Evolutionary conservation across 2,329 filamentous ascomycete species (phyloP), one percentile per base, ranked within the genome.

Genomic region (Furcasterigmium furcatum): DNA sequence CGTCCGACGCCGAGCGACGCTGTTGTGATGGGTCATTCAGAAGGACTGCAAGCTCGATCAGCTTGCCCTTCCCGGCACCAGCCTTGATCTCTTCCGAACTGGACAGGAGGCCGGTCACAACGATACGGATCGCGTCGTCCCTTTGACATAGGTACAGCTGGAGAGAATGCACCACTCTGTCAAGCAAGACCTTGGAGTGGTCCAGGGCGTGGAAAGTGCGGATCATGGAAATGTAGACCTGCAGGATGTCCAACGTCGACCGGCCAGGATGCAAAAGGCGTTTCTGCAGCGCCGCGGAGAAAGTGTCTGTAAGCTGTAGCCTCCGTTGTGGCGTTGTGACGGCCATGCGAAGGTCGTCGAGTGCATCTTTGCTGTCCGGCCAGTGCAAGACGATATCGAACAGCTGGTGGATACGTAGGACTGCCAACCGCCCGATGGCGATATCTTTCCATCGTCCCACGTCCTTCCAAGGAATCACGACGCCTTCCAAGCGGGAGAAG

Each of bases 311-410:
- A 9, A 94, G 72, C 52, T 87, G 76, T 18, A 86, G 70, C 43
- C 89, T 84, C 27, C 83, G 78, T 46, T 82, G 78, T 4, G 85
- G 76, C 2, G 84, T 84, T 10, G 81, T 86, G 24, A 89, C 79
- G 38, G 85, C 82, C 44, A 84, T 78, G 49, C 85, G 77, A 51
- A 92, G 77, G 58, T 94, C 89, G 24, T 88, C 79, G 3, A 94
- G 74, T 1, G 85, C 89, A 3, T 84, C 84, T 45, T 77, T 74
- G 53, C 85, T 89, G 29, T 76, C 66, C 4, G 88, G 86, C 88
- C 88, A 94, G 46, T 78, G 74, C 46, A 87, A 75, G 38, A 91
- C 83, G 58, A 92, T 91, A 57, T 91, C 86, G 56, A 91, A 92
- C 9, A 94, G 71, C 57, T 90, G 83, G 8, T 77, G 73, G 38